phyloP scores from a whole-genome alignment of 345 rosid species.

The Brassica nigra region DNA sequence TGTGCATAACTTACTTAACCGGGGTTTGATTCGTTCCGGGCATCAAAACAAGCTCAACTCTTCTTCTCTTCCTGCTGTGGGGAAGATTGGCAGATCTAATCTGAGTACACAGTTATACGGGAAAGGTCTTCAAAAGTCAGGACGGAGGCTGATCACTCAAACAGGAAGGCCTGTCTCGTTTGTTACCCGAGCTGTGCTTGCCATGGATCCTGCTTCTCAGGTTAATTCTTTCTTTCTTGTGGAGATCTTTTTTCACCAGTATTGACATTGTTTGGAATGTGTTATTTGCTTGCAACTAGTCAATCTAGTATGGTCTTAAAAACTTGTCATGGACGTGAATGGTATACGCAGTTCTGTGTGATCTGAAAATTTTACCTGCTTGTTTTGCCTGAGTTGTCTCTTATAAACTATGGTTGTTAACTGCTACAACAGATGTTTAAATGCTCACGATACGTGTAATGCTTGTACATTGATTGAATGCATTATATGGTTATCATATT shows the following conservation, averaged over 20 bases:
- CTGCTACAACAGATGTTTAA: not conserved
- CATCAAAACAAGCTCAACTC: constrained; percentile 60
- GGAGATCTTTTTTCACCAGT: constrained; percentile 5
- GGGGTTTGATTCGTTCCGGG: constrained; percentile 65
- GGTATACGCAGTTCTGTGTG: not conserved
- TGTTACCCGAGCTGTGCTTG: constrained; percentile 66
- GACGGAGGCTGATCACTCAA: constrained; percentile 42
- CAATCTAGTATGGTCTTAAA: not conserved
- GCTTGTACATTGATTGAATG: not conserved
- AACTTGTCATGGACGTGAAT: constrained; percentile 8
- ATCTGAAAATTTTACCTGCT: too few species aligned
- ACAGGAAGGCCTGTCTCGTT: constrained; percentile 42
- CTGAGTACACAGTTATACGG: constrained; percentile 53
- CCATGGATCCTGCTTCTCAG: constrained; percentile 74
- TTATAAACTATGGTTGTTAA: too few species aligned
- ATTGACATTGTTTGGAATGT: not conserved
- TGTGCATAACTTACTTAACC: constrained; percentile 47
- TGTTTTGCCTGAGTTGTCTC: too few species aligned
- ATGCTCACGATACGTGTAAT: too few species aligned
- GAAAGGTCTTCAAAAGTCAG: constrained; percentile 44
- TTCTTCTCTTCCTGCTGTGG: constrained; percentile 46
- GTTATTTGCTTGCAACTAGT: not conserved
- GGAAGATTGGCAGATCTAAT: constrained; percentile 42
- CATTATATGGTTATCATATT: constrained; percentile 16
- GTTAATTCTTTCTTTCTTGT: constrained; percentile 36